Conservation (phyloP, 2,329 filamentous ascomycete genomes). For the Verticillium tricorpus region DNA sequence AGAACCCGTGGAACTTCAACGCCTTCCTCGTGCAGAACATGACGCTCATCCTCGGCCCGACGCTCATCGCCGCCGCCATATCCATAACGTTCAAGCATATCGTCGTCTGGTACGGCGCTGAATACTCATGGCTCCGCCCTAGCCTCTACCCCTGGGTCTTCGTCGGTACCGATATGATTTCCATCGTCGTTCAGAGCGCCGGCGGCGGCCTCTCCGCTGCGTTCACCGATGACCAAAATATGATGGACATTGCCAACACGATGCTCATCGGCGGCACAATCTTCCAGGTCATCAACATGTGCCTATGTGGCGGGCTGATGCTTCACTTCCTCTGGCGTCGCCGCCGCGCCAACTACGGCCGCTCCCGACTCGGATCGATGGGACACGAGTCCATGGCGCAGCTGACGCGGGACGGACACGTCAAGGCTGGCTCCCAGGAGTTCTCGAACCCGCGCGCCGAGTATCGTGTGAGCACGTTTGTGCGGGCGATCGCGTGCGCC, state of each 20-base stretch:
- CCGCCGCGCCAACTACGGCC: background rate
- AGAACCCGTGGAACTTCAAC: constrained; percentile 34
- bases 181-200: constrained; percentile 20
- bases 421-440: background rate
- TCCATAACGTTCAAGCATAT: constrained; percentile 43
- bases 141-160: constrained; percentile 44
- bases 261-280: constrained; percentile 18
- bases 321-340: constrained; percentile 5
- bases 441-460: background rate
- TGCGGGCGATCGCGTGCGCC: constrained; percentile 5
- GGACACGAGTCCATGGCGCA: background rate
- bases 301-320: constrained; percentile 14
- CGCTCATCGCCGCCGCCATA: constrained; percentile 38
- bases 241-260: constrained; percentile 10
- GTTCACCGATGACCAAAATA: background rate
- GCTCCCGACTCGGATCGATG: background rate
- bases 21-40: constrained; percentile 29
- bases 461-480: constrained; percentile 3
- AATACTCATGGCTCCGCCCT: constrained; percentile 34
- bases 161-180: constrained; percentile 41
- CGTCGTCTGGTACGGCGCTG: constrained; percentile 34
- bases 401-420: background rate
- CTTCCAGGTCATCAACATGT: constrained; percentile 22
- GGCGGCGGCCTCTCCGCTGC: constrained; percentile 13
- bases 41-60: constrained; percentile 31